Conservation (phyloP, 2,329 filamentous ascomycete genomes). For the Ceratocystis eucalypticola region DNA sequence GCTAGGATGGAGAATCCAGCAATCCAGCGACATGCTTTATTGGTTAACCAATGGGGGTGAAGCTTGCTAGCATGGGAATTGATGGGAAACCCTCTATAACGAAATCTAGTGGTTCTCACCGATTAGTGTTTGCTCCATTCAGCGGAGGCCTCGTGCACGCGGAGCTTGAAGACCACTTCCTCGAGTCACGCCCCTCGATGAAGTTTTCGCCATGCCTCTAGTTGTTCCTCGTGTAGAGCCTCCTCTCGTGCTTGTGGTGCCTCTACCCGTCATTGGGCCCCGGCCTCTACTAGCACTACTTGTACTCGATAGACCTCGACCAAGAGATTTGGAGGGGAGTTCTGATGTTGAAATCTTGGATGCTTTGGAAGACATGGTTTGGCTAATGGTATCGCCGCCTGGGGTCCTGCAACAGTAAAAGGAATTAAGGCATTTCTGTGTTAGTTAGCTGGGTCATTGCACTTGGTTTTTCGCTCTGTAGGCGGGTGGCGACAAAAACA, state of each 20-base stretch:
- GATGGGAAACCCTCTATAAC: background rate
- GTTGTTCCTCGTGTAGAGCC: slow-evolving; percentile 21
- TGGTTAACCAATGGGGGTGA: background rate
- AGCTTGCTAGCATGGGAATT: background rate
- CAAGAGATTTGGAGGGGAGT: slow-evolving; percentile 32
- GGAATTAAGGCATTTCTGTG: slow-evolving; percentile 17
- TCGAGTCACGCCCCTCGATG: slow-evolving; percentile 25
- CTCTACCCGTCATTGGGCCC: slow-evolving; percentile 28
- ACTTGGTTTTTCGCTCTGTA: background rate
- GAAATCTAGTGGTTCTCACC: background rate
- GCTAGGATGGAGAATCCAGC: background rate
- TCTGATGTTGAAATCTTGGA: slow-evolving; percentile 34
- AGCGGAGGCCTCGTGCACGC: slow-evolving; percentile 32
- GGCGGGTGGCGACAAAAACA: slow-evolving; percentile 1
- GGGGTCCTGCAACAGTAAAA: slow-evolving; percentile 50
- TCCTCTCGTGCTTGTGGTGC: slow-evolving; percentile 9
- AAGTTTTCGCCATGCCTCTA: slow-evolving; percentile 6
- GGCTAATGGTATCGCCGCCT: slow-evolving; percentile 80
- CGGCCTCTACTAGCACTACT: slow-evolving; percentile 21
- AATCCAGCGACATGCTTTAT: background rate
- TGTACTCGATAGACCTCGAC: slow-evolving; percentile 27
- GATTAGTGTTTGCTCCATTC: background rate
- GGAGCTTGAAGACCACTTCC: slow-evolving; percentile 35
- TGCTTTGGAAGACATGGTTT: slow-evolving; percentile 48
- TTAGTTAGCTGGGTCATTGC: slow-evolving; percentile 1